Base-by-base conservation (phyloP, 768 basidiomycete species). In the Tulasnella sp. region DNA sequence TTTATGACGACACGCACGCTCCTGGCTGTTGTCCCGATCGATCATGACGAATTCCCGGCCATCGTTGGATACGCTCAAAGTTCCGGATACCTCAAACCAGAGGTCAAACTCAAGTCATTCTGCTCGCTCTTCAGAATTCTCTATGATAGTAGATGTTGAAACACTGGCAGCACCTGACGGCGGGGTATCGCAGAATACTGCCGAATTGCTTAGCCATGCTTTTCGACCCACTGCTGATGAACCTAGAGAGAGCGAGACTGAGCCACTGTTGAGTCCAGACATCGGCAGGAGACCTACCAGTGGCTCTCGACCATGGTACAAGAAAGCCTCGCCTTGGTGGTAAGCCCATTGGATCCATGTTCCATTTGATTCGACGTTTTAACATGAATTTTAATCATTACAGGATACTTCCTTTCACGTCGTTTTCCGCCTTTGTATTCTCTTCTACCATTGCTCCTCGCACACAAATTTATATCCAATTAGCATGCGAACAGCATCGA, bases 241-340 rank as follows among this genome's bases (percentile, higher is more conserved):
- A 19, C 13, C 48, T 32, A 37, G 16, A 29, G 16, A 8, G 19
- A 22, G 10, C 32, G 37, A 37, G 15, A 2, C 20, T 25, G 48
- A 19, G n/a, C 31, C 4, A 25, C 40, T 28, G 24, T n/a, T 10
- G 39, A 1, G 22, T 8, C 12, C 32, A 16, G 13, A 39, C 25
- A 4, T 27, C 37, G 20, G n/a, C n/a, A n/a, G n/a, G n/a, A n/a
- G n/a, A n/a, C n/a, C n/a, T n/a, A n/a, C n/a, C n/a, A n/a, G n/a
- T n/a, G 48, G 37, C 12, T 15, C 32, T 3, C 67, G 72, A 40
- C 79, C 83, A 3, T 87, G 84, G 83, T 86, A 80, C 75, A 83
- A 69, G 65, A 67, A 73, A 35, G 82, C 85, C 3, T 84, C 83
- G 0, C 71, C 82, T 0, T 72, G 69, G 66, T 87, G 84, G 86